Percentiles rank a stretch among this genome's conserved stretches.
Conservation (phyloP, 176 grass and related monocot genomes). For the Themeda triandra region DNA sequence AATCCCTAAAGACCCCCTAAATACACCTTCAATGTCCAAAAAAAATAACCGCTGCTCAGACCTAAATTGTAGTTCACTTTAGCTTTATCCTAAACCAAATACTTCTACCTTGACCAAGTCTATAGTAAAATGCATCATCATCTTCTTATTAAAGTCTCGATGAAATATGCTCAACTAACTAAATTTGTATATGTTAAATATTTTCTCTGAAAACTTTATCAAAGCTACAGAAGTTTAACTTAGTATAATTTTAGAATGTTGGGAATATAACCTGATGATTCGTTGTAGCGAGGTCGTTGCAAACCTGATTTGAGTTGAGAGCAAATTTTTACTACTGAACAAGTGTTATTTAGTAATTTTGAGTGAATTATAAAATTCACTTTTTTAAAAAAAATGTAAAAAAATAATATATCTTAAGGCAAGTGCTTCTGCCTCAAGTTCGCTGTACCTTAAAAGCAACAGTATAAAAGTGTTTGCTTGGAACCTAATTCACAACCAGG, state of each 20-base stretch:
- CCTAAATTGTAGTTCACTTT: neutral
- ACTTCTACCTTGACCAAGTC: no score
- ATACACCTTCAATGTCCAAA: neutral
- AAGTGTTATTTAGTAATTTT: neutral
- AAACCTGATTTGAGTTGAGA: neutral
- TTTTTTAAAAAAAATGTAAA: neutral
- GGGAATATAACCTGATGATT: neutral
- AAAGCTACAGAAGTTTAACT: neutral
- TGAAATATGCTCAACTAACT: neutral
- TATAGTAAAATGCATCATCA: no score
- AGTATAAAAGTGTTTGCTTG: slow-evolving; percentile 18
- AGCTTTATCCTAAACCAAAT: no score
- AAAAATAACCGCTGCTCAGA: neutral
- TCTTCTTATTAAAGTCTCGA: no score
- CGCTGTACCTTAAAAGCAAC: neutral
- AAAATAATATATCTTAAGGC: no score
- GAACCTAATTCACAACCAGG: neutral
- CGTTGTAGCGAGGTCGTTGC: neutral
- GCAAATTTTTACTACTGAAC: neutral
- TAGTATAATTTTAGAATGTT: neutral
- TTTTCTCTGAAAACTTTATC: neutral
- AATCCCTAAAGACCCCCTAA: neutral
- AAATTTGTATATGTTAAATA: neutral
- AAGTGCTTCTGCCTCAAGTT: neutral
- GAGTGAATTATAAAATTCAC: neutral